phyloP scores from a whole-genome alignment of 768 basidiomycete species.

The Ephemerocybe angulata region DNA sequence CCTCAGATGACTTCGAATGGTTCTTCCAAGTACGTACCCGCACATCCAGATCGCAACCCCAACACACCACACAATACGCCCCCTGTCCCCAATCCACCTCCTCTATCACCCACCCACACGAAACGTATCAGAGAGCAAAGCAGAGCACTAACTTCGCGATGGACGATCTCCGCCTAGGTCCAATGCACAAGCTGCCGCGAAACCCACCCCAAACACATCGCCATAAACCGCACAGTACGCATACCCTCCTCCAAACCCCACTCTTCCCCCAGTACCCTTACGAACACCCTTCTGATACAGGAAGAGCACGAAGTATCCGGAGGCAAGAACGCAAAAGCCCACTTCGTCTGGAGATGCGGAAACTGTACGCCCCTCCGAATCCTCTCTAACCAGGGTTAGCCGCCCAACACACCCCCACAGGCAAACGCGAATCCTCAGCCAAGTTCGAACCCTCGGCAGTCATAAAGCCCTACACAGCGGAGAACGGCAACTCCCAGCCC shows the following conservation, averaged over 20 bases:
- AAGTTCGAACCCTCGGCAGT: constrained; percentile 61
- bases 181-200: constrained; percentile 80
- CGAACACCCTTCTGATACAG: too few species aligned
- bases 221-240: constrained; percentile 66
- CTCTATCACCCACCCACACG: too few species aligned
- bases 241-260: neutral
- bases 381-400: neutral
- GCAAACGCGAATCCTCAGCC: constrained; percentile 78
- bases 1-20: constrained; percentile 68
- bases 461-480: constrained; percentile 53
- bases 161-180: constrained; percentile 44
- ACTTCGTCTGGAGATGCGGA: constrained; percentile 81
- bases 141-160: constrained; percentile 19
- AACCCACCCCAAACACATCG: constrained; percentile 64
- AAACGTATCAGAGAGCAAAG: too few species aligned
- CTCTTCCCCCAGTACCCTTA: neutral
- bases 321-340: constrained; percentile 63
- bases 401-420: constrained; percentile 23
- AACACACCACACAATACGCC: too few species aligned
- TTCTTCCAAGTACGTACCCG: constrained; percentile 67
- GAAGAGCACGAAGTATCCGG: constrained; percentile 64
- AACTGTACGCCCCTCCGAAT: constrained; percentile 39
- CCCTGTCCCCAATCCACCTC: too few species aligned
- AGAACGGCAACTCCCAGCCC: constrained; percentile 59
- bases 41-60: too few species aligned